These are phyloP conservation scores for Hysterangium stoloniferum DNA, from an alignment of 768 basidiomycete genomes.

Conservation along the genomic window DNA sequence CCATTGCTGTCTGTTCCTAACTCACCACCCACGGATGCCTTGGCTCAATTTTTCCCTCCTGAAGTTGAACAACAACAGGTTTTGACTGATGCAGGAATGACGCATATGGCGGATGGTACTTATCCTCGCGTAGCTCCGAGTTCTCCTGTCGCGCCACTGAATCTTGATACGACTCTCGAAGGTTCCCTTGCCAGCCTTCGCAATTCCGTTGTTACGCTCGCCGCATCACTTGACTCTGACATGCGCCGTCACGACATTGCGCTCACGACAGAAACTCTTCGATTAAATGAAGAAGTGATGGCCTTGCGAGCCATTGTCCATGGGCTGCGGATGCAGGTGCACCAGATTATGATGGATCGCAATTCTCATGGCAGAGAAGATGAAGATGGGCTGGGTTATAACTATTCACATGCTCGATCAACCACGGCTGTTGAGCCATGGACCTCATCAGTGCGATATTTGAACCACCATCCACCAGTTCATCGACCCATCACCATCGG, in stretches of 20 bases:
- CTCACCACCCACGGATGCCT: conserved; percentile 7
- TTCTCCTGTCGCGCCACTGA: conserved; percentile 48
- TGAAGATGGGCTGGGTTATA: conserved; percentile 15
- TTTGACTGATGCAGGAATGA: background rate
- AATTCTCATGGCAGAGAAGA: conserved; percentile 45
- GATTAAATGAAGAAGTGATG: conserved; percentile 67
- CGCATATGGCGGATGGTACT: conserved; percentile 1
- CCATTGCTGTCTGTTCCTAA: background rate
- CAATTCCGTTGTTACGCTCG: conserved; percentile 51
- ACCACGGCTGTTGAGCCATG: background rate
- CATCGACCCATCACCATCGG: conserved; percentile 9
- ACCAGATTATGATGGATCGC: conserved; percentile 70
- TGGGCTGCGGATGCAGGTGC: conserved; percentile 66
- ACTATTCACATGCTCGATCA: background rate
- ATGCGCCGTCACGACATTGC: conserved; percentile 58
- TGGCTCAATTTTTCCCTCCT: conserved; percentile 12
- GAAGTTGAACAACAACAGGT: background rate
- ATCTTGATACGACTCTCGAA: conserved; percentile 54
- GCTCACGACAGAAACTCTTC: conserved; percentile 60
- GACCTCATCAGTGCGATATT: background rate
- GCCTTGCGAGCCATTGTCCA: conserved; percentile 62
- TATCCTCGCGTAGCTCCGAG: conserved; percentile 16
- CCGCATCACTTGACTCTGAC: conserved; percentile 52
- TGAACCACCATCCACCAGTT: conserved; percentile 5
- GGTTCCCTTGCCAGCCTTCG: conserved; percentile 52